Base-by-base conservation (phyloP, 1,139 yeast genomes). In the Blastobotrys apis region DNA sequence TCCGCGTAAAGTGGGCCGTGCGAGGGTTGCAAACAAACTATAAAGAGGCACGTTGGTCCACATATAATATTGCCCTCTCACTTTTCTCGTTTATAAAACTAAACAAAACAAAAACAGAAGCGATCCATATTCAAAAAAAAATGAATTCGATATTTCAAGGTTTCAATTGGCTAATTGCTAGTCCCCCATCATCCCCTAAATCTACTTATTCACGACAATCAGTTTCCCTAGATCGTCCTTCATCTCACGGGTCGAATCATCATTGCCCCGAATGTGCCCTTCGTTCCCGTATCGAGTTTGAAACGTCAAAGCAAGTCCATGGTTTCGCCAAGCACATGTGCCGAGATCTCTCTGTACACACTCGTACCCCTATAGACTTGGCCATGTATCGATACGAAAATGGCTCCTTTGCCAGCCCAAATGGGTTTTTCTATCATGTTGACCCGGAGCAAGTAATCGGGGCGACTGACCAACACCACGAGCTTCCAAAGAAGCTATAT, bases 61-160 rank as follows among this genome's bases (percentile, higher is more conserved):
- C n/a, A n/a, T n/a, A n/a, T n/a, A n/a, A n/a, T n/a, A n/a, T n/a
- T n/a, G n/a, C n/a, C n/a, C n/a, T n/a, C n/a, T n/a, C n/a, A n/a
- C n/a, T n/a, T n/a, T n/a, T n/a, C n/a, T n/a, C n/a, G n/a, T n/a
- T n/a, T n/a, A n/a, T n/a, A n/a, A n/a, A n/a, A n/a, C n/a, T n/a
- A n/a, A n/a, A n/a, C n/a, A n/a, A n/a, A n/a, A n/a, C n/a, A n/a
- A n/a, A n/a, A n/a, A n/a, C n/a, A n/a, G n/a, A n/a, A n/a, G n/a
- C n/a, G n/a, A n/a, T n/a, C n/a, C n/a, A n/a, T n/a, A n/a, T n/a
- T n/a, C n/a, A 31, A 31, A 15, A 16, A 31, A 10, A 10, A 23
- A 38, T 38, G 41, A 38, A 38, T 22, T 22, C 41, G 12, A 4
- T 38, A 8, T 5, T 31, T 21, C 41, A 38, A 38, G 41, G 41